These are phyloP conservation scores for Malus asiatica DNA, from an alignment of 306 rosid species.

Conservation along the genomic window DNA sequence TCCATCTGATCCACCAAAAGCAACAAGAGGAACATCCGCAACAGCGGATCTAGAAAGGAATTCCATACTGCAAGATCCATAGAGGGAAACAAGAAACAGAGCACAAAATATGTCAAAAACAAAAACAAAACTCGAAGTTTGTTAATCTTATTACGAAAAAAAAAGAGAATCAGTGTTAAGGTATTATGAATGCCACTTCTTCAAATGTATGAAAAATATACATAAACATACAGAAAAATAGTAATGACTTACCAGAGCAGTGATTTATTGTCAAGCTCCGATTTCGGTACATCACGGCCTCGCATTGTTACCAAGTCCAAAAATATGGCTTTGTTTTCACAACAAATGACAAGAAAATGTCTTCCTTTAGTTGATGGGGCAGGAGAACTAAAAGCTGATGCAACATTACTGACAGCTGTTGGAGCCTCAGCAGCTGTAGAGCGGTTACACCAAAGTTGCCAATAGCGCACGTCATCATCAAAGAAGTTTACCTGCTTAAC, in stretches of 20 bases:
- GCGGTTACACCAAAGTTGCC: slow-evolving; percentile 92
- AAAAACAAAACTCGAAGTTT: neutral
- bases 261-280: slow-evolving; percentile 91
- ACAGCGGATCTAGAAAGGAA: slow-evolving; percentile 79
- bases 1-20: slow-evolving; percentile 98
- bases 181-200: neutral
- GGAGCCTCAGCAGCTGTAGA: slow-evolving; percentile 97
- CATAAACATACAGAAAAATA: neutral
- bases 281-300: slow-evolving; percentile 95
- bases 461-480: slow-evolving; percentile 91
- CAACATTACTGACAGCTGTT: slow-evolving; percentile 59
- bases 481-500: slow-evolving; percentile 92
- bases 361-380: slow-evolving; percentile 93
- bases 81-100: slow-evolving; percentile 13
- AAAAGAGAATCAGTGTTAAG: neutral
- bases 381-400: slow-evolving; percentile 71
- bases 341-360: slow-evolving; percentile 95
- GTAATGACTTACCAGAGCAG: slow-evolving; percentile 67
- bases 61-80: slow-evolving; percentile 78
- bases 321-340: slow-evolving; percentile 94
- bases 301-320: slow-evolving; percentile 98
- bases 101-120: neutral
- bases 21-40: slow-evolving; percentile 93
- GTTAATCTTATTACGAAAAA: neutral
- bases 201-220: neutral